Conservation (phyloP, 1,139 yeast genomes). For the Lodderomyces elongisporus region DNA sequence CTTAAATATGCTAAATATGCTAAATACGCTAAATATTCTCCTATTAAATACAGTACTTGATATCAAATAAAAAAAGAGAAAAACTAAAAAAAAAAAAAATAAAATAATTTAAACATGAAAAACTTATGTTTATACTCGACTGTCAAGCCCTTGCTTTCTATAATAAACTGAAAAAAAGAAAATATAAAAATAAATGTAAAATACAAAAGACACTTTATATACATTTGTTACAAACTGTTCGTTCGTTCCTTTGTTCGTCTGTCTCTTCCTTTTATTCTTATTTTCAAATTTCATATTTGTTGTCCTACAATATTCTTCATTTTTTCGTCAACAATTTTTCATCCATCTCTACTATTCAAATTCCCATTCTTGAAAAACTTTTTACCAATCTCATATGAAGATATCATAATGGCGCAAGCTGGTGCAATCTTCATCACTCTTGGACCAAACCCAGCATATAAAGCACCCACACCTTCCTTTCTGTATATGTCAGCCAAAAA, state of each 20-base stretch:
- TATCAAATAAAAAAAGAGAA: no score
- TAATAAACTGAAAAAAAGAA: no score
- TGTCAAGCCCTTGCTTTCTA: no score
- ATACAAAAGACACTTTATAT: no score
- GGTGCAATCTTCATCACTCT: conserved; percentile 91
- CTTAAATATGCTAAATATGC: no score
- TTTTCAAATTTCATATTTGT: neutral
- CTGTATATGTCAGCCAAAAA: conserved; percentile 57
- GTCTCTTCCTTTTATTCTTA: neutral
- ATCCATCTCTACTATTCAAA: no score
- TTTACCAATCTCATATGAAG: conserved; percentile 89
- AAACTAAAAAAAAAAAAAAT: neutral
- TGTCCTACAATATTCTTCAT: neutral
- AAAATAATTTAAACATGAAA: conserved; percentile 3
- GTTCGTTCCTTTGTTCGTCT: no score
- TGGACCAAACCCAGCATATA: conserved; percentile 82
- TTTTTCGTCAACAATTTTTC: neutral
- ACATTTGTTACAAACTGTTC: no score
- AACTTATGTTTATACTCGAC: no score
- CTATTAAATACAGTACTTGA: no score
- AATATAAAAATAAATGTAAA: no score
- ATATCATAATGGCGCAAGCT: conserved; percentile 97
- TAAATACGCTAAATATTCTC: no score
- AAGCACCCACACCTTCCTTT: conserved; percentile 71
- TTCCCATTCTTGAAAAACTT: conserved; percentile 43